Conservation (phyloP, 129 eudicot genomes). For the Helichrysum umbraculigerum region DNA sequence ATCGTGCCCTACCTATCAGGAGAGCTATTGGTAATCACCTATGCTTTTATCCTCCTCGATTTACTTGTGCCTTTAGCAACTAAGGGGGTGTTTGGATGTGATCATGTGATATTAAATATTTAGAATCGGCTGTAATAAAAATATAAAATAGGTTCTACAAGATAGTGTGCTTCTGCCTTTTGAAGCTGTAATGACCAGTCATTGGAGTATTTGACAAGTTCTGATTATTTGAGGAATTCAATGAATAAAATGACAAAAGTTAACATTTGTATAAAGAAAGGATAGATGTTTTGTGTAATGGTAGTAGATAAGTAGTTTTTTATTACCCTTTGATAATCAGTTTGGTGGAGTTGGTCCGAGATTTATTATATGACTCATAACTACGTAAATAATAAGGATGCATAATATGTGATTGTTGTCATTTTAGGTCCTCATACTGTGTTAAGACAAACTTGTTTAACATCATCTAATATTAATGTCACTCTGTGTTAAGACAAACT, state of each 20-base stretch:
- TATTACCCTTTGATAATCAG: not conserved
- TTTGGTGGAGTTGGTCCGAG: not conserved
- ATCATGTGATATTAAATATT: not conserved
- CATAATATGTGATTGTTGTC: not conserved
- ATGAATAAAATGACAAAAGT: not conserved
- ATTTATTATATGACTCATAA: not conserved
- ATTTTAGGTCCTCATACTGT: not conserved
- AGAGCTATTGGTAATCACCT: slow-evolving; percentile 80
- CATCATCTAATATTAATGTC: slow-evolving; percentile 1
- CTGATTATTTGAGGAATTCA: not conserved
- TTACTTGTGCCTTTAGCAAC: not conserved
- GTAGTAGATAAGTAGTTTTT: not conserved
- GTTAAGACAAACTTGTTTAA: not conserved
- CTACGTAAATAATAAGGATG: not conserved
- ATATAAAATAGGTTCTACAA: not conserved
- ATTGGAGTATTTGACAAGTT: not conserved
- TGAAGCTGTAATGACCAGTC: not conserved
- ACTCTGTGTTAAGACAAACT: slow-evolving; percentile 10
- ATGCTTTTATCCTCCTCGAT: not conserved
- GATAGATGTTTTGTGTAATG: not conserved
- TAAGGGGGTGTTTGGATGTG: not conserved
- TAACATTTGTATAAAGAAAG: not conserved
- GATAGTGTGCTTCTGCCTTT: not conserved
- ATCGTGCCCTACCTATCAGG: slow-evolving; percentile 83
- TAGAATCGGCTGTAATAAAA: not conserved